A percentile compares a stretch with the other conserved stretches of the same genome.
These are phyloP conservation scores for Bjerkandera adusta DNA, from an alignment of 1,284 basidiomycete genomes.

Conservation along the genomic window DNA sequence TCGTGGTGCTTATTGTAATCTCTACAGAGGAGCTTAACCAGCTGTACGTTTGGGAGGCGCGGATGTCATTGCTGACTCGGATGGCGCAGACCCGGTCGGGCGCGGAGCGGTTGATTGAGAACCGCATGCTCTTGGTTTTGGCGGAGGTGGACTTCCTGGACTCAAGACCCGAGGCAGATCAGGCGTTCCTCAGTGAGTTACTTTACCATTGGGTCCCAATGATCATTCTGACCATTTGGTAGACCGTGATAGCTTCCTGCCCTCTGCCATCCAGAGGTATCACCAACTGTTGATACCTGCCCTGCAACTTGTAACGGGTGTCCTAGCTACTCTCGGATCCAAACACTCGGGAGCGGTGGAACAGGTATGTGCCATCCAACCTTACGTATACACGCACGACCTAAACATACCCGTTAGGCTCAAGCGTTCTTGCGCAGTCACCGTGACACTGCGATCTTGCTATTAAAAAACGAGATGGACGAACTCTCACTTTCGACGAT, in stretches of 20 bases:
- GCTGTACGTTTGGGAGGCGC: slow-evolving; percentile 93
- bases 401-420: slow-evolving; percentile 41
- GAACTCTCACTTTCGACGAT: slow-evolving; percentile 64
- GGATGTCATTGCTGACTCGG: slow-evolving; percentile 85
- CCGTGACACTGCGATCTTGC: slow-evolving; percentile 75
- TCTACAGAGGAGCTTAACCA: slow-evolving; percentile 81
- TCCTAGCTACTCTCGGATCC: slow-evolving; percentile 66
- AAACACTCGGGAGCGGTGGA: slow-evolving; percentile 63
- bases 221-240: slow-evolving; percentile 7
- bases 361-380: slow-evolving; percentile 46
- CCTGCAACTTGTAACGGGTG: slow-evolving; percentile 73
- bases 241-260: slow-evolving; percentile 87
- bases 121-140: slow-evolving; percentile 76
- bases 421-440: slow-evolving; percentile 78
- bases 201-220: too few relatives aligned
- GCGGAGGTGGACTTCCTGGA: slow-evolving; percentile 88
- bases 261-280: slow-evolving; percentile 84
- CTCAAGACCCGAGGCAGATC: slow-evolving; percentile 76
- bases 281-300: slow-evolving; percentile 87
- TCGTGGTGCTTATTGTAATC: neutral
- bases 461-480: slow-evolving; percentile 71
- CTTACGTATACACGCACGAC: neutral
- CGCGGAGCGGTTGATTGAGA: slow-evolving; percentile 83
- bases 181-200: slow-evolving; percentile 34
- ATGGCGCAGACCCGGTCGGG: slow-evolving; percentile 82